Evolutionary conservation across 2,329 filamentous ascomycete genomes (phyloP), one percentile per base, ranked within the genome.

Genomic region (Venturia carpophila): DNA sequence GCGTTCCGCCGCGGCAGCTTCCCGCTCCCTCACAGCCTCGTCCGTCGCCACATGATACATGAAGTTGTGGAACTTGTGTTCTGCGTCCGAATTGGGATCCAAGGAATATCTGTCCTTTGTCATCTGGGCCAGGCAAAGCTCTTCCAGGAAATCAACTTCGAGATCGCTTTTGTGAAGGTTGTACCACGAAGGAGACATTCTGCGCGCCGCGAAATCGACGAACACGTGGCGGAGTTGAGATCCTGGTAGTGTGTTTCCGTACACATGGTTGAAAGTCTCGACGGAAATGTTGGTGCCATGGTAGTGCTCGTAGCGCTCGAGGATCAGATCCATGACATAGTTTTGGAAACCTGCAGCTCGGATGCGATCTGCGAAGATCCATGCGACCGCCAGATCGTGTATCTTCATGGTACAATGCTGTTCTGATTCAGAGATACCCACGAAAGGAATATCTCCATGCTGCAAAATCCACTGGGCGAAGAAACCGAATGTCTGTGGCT

Each of bases 241-340:
- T 24, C 47, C 47, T 27, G 24, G 21, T 10, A 52, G 5, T 27
- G 47, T 52, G 21, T 52, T 27, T 9, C 24, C 6, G 13, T 52
- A 52, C 10, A 52, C 47, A 17, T 27, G 21, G 11, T 52, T 52
- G 47, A 52, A 52, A 10, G 47, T 52, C 15, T 52, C 24, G 47
- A 27, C 47, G 47, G 47, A 52, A 52, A 52, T 27, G 47, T 52
- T 52, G 21, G 47, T 52, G 47, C 47, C 47, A 52, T 52, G 47
- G 9, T 52, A 52, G 21, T 52, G 21, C 15, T 52, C 24, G 47
- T 52, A 52, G 15, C 47, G 47, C 9, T 52, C 47, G 21, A 52
- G 47, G 21, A 52, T 52, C 3, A 52, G 47, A 21, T 52, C 47
- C 21, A 52, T 27, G 47, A 52, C 47, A 52, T 52, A 27, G 13